Base-by-base conservation (phyloP, 1,284 basidiomycete species). In the Spongispora temasekensis region DNA sequence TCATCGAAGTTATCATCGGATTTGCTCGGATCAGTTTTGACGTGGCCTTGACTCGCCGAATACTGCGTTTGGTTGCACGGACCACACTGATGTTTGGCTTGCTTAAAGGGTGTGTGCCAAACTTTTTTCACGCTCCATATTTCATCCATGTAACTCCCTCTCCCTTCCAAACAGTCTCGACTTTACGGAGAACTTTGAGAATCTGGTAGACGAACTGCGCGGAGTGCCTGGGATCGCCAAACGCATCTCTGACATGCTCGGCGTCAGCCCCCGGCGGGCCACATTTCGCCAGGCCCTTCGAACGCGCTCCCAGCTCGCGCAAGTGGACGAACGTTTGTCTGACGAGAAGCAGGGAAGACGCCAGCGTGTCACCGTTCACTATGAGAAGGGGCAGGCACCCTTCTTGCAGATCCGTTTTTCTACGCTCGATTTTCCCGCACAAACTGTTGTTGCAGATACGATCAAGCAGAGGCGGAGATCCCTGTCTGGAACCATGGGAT, bases 381-480 rank as follows among this genome's bases (percentile, higher is more conserved):
- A 79, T 56, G 75, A 79, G 48, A 70, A 72, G 32, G 82, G 81
- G 56, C 74, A 74, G 23, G 79, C 86, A 2, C 89, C 90, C 15
- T 79, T 77, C 30, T 77, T 91, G 30, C 76, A 84, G 52, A 77
- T 91, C 65, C 83, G 86, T 23, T 84, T 90, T 63, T 90, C 89
- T 1, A 71, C 73, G 30, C 72, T 86, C 35, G 77, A 80, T 48
- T 67, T 87, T 55, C 81, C 83, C 19, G 71, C 66, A 40, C 78
- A 78, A 21, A 68, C 68, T 13, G 32, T 69, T 1, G 67, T 80
- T 19, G 71, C 71, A 1, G 74, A 77, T 35, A 70, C 61, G 28
- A 57, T 73, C 27, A 73, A 75, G 5, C 61, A 61, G 12, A 57
- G 61, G 44, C 63, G 58, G 19, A 44, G 60, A 30, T 62, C 67